Percentiles rank a stretch among this genome's conserved stretches.
Evolutionary conservation across 1,284 basidiomycete species (phyloP).

Genomic region (Stygiomarasmius scandens): DNA sequence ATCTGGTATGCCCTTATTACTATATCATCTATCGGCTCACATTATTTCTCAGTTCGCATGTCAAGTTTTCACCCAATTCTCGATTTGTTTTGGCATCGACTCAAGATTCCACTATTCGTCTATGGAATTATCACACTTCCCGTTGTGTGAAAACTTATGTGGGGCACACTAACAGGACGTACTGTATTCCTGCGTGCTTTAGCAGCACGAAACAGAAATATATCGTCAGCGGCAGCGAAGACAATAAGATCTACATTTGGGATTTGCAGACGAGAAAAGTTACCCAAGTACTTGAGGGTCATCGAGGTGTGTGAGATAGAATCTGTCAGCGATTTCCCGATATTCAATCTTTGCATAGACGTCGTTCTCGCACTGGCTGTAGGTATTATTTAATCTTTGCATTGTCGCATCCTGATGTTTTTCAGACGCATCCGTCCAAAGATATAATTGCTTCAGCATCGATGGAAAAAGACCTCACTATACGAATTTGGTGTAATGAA

Average conservation of each 20-base stretch:
- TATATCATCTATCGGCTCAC: constrained; percentile 3
- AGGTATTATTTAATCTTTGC: constrained; percentile 20
- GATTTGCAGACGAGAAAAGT: constrained; percentile 87
- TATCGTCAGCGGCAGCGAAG: constrained; percentile 92
- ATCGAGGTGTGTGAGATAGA: constrained; percentile 54
- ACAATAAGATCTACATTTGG: constrained; percentile 89
- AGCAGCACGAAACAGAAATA: constrained; percentile 84
- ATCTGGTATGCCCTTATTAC: constrained; percentile 63
- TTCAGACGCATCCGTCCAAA: constrained; percentile 77
- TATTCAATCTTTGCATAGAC: constrained; percentile 41
- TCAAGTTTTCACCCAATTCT: constrained; percentile 92
- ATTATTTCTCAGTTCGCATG: constrained; percentile 64
- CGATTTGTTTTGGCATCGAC: constrained; percentile 92
- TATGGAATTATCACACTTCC: constrained; percentile 95
- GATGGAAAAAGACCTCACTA: constrained; percentile 76
- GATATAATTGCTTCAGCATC: constrained; percentile 86
- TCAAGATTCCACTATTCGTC: constrained; percentile 86
- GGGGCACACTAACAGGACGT: constrained; percentile 81
- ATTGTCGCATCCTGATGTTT: background rate
- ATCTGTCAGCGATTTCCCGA: background rate
- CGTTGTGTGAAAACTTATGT: constrained; percentile 91
- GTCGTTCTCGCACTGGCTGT: constrained; percentile 79
- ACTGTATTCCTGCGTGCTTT: constrained; percentile 79
- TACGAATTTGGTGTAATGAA: constrained; percentile 77
- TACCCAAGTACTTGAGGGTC: constrained; percentile 78